phyloP scores from a whole-genome alignment of 768 basidiomycete species.

The Amanita muscaria region DNA sequence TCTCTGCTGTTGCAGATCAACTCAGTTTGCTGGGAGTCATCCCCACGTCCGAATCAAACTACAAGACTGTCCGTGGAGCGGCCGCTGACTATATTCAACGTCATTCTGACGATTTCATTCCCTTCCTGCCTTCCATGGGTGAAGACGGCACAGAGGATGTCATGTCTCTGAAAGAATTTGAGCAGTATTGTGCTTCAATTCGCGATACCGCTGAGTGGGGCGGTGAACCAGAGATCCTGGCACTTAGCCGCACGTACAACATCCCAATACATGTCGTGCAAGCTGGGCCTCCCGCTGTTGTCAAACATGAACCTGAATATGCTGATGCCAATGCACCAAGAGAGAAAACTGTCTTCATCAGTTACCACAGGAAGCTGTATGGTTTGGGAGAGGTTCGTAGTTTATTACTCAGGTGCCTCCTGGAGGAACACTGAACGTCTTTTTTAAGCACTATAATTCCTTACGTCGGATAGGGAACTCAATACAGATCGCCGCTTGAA shows the following conservation, averaged over 20 bases:
- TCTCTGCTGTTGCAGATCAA: constrained; percentile 90
- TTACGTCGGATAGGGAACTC: constrained; percentile 42
- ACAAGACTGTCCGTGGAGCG: constrained; percentile 48
- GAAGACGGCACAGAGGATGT: constrained; percentile 68
- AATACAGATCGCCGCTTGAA: background rate
- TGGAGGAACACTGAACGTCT: constrained; percentile 7
- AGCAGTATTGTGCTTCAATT: constrained; percentile 69
- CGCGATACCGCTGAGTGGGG: constrained; percentile 90
- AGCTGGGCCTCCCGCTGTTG: constrained; percentile 68
- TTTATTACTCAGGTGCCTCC: constrained; percentile 1
- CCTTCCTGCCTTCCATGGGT: constrained; percentile 73
- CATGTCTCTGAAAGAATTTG: constrained; percentile 60
- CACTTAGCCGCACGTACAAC: constrained; percentile 71
- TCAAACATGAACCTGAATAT: constrained; percentile 64
- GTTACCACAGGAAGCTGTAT: constrained; percentile 92
- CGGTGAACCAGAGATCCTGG: constrained; percentile 94
- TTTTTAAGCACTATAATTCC: constrained; percentile 78
- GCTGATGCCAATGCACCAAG: constrained; percentile 20
- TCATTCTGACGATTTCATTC: constrained; percentile 86
- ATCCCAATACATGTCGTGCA: constrained; percentile 91
- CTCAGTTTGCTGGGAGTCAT: constrained; percentile 65
- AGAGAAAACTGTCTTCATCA: constrained; percentile 54
- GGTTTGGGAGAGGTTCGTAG: constrained; percentile 80
- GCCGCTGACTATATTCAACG: constrained; percentile 76
- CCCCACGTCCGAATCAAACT: constrained; percentile 47